phyloP scores from a whole-genome alignment of 2,329 filamentous ascomycete genomes.

The Sclerotinia glacialis region DNA sequence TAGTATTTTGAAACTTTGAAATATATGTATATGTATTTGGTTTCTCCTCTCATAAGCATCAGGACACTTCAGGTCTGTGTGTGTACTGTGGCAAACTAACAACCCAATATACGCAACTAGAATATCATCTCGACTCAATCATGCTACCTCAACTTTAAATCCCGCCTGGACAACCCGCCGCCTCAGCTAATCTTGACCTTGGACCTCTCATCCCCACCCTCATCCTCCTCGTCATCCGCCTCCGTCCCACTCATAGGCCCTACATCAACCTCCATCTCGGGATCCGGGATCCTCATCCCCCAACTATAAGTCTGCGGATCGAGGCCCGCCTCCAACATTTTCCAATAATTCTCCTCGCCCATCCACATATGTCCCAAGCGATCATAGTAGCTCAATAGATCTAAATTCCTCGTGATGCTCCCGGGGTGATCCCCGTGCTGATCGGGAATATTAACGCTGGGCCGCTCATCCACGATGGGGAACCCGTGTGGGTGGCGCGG shows the following conservation, averaged over 20 bases:
- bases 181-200: neutral
- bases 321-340: constrained; percentile 18
- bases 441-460: neutral
- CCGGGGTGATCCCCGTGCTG: neutral
- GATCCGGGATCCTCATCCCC: constrained; percentile 15
- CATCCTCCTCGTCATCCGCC: neutral
- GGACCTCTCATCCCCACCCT: neutral
- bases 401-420: neutral
- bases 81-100: neutral
- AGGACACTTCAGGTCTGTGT: too few species aligned
- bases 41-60: neutral
- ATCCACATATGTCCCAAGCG: constrained; percentile 16
- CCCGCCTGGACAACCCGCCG: neutral
- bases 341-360: constrained; percentile 14
- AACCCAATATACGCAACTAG: neutral
- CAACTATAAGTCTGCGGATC: constrained; percentile 4
- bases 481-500: neutral
- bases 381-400: constrained; percentile 14
- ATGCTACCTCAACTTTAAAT: neutral
- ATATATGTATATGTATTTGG: neutral
- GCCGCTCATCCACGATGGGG: neutral
- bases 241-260: neutral
- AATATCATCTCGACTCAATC: neutral
- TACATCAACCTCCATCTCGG: neutral
- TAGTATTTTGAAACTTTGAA: too few species aligned